Base-by-base conservation (phyloP, 768 basidiomycete genomes). In the Mrakia blollopis region DNA sequence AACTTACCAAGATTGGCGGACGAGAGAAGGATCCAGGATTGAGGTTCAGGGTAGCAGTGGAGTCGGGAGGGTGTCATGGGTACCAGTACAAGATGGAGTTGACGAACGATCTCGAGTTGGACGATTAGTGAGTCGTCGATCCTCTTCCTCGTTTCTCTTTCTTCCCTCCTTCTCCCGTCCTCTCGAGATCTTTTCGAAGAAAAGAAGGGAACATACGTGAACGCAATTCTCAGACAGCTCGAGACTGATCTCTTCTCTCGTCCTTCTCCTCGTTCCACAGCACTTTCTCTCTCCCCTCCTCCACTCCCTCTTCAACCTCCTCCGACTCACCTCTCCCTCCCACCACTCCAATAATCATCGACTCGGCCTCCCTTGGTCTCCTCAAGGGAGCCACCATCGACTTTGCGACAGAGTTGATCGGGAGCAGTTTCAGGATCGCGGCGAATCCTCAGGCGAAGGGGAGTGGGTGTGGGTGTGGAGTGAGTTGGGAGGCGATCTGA, bases 21-120 rank as follows among this genome's bases (percentile, higher is more conserved):
- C 86, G 89, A 54, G 88, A 91, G 81, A 85, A 88, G 14, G 87
- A 91, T 79, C 83, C 88, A 0, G n/a, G 37, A 32, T 37, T 73
- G 28, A 44, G 72, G 25, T 73, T 77, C 63, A 86, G 94, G 79
- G 87, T 98, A 79, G 86, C 89, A 0, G 93, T 98, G 35, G 94
- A 97, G 81, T 92, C 91, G 16, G 96, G 96, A 16, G 96, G 96
- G 28, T 98, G 96, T 81, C 95, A 98, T 82, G 96, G 96, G 52
- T 98, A 98, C 83, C 94, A 97, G 81, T 97, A 98, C 84, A 95
- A 92, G 80, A 88, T 98, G 87, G 89, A 91, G 74, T 87, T 98
- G 5, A 90, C 91, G 3, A 86, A 86, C 52, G 83, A 85, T 62
- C 86, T 86, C 23, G 85, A 87, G 39, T 86, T 86, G 7, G 93